A percentile compares a stretch with the other conserved stretches of the same genome.
Conservation (phyloP, 1,139 yeast species). For the Kodamaea sp. region DNA sequence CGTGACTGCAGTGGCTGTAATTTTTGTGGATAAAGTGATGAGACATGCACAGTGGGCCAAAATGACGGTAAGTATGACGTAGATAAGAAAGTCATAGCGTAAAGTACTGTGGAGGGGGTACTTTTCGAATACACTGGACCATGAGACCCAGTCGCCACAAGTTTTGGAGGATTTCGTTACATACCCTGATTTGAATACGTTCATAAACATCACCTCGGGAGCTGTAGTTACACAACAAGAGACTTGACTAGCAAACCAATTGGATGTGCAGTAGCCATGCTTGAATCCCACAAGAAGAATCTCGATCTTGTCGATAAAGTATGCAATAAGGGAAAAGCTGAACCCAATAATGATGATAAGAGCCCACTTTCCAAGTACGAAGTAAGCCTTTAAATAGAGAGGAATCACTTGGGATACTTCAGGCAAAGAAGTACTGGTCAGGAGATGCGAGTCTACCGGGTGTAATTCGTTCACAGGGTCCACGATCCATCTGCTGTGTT, state of each 20-base stretch:
- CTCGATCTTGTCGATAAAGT: conserved; percentile 52
- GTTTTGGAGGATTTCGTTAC: conserved; percentile 1
- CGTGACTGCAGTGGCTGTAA: conserved; percentile 20
- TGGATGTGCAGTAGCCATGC: conserved; percentile 53
- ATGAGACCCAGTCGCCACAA: conserved; percentile 49
- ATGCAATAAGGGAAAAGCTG: conserved; percentile 53
- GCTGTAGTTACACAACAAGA: conserved; percentile 36
- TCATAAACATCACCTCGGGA: conserved; percentile 7
- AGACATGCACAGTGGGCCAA: conserved; percentile 51
- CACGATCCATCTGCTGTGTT: conserved; percentile 28
- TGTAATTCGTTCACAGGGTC: conserved; percentile 5
- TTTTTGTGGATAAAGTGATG: conserved; percentile 52
- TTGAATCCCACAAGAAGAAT: conserved; percentile 53
- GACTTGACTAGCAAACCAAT: conserved; percentile 49
- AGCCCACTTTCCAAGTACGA: conserved; percentile 46
- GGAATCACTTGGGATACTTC: conserved; percentile 18
- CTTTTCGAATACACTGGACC: conserved; percentile 38
- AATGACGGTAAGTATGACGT: conserved; percentile 39
- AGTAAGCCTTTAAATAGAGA: conserved; percentile 26
- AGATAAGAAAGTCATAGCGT: conserved; percentile 37
- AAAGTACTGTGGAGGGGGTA: conserved; percentile 18
- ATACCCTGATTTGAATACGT: conserved; percentile 26
- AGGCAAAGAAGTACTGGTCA: neutral
- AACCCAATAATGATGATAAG: conserved; percentile 52
- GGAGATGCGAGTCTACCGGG: conserved; percentile 1